Evolutionary conservation across 148 eudicot species (phyloP).

Genomic region (Dianthus caryophyllus): DNA sequence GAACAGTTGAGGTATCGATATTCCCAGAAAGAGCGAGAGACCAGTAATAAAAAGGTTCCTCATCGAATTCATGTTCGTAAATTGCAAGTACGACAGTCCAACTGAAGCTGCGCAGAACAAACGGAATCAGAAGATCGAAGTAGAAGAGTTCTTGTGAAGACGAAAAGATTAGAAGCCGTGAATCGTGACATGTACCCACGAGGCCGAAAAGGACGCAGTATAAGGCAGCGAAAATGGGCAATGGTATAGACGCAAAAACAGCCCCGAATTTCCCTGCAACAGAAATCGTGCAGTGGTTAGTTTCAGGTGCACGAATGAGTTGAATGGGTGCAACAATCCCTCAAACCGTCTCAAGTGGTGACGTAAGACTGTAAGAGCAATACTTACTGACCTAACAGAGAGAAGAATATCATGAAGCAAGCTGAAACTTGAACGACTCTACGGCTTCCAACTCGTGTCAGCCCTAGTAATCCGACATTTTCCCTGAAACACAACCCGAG

Average conservation of each 20-base stretch:
- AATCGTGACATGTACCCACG: no score
- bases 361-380: no score
- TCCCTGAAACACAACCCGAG: conserved; percentile 50
- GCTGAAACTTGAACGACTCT: conserved; percentile 96
- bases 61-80: conserved; percentile 98
- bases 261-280: conserved; percentile 93
- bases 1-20: conserved; percentile 91
- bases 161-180: no score
- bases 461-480: conserved; percentile 90
- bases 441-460: conserved; percentile 96
- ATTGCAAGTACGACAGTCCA: conserved; percentile 91
- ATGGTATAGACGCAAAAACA: conserved; percentile 92
- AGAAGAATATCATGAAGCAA: conserved; percentile 97
- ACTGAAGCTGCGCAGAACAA: conserved; percentile 64
- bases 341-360: not conserved
- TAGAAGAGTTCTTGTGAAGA: no score
- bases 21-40: conserved; percentile 79
- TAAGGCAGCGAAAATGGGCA: conserved; percentile 86
- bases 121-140: no score
- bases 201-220: conserved; percentile 93
- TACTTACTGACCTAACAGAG: conserved; percentile 55
- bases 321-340: no score
- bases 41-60: conserved; percentile 88
- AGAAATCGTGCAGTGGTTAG: no score
- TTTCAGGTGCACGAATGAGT: no score